These are phyloP conservation scores for Pyrenophora tritici-repentis DNA, from an alignment of 2,329 filamentous ascomycete genomes.

Conservation along the genomic window DNA sequence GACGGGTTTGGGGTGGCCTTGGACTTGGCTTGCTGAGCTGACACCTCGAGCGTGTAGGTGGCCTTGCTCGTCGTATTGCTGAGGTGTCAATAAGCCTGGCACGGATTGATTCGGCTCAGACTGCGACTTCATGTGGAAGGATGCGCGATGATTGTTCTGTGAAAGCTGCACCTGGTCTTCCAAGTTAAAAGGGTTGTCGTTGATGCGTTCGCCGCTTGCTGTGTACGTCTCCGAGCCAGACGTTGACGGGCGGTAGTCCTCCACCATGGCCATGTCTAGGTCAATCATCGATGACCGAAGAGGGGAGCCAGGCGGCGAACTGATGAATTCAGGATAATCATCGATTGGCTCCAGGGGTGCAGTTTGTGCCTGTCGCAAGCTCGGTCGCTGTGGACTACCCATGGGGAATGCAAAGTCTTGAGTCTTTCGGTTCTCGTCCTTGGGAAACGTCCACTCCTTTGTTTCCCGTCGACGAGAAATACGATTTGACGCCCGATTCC, in stretches of 20 bases:
- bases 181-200: slow-evolving; percentile 56
- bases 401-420: slow-evolving; percentile 45
- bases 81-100: slow-evolving; percentile 44
- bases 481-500: slow-evolving; percentile 37
- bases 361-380: slow-evolving; percentile 49
- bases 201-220: slow-evolving; percentile 47
- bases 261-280: slow-evolving; percentile 46
- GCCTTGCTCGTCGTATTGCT: slow-evolving; percentile 44
- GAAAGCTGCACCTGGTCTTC: slow-evolving; percentile 52
- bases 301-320: slow-evolving; percentile 42
- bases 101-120: slow-evolving; percentile 48
- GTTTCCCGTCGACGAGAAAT: slow-evolving; percentile 41
- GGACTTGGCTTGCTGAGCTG: slow-evolving; percentile 44
- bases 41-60: slow-evolving; percentile 44
- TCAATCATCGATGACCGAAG: slow-evolving; percentile 53
- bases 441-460: slow-evolving; percentile 38
- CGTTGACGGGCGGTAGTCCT: slow-evolving; percentile 52
- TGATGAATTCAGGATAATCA: slow-evolving; percentile 44
- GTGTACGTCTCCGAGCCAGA: slow-evolving; percentile 47
- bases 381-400: slow-evolving; percentile 41
- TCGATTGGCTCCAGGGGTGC: slow-evolving; percentile 47
- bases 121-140: slow-evolving; percentile 48
- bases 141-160: slow-evolving; percentile 45
- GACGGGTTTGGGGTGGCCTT: slow-evolving; percentile 29
- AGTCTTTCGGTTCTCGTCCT: slow-evolving; percentile 38